Evolutionary conservation across 75 land plant genomes (phyloP), one percentile per base, ranked within the genome.

Genomic region (Larix kaempferi): DNA sequence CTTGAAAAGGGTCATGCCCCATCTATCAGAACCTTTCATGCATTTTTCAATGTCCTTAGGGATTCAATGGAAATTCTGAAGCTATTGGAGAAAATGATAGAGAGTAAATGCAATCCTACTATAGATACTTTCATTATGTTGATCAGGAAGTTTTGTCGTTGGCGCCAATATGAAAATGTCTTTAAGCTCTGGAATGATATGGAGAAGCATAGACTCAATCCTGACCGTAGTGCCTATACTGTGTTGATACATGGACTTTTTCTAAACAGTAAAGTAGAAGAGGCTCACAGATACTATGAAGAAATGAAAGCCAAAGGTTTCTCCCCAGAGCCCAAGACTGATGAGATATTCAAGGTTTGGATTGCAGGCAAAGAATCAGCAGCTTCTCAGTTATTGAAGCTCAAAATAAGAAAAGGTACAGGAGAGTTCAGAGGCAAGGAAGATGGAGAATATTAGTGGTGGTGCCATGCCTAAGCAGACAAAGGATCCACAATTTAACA

Each of bases 1-100:
- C 37, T 83, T 59, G 73, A 64, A 67, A 82, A 79, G 23, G 80
- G 84, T 39, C 66, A 84, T 27, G 49, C 74, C 5, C 90, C 92
- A 63, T 84, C 90, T 35, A 59, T 85, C 74, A 59, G 74, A 21
- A 85, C 88, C 22, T 90, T 67, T 75, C 89, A 90, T 80, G 85
- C 92, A 29, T 79, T 88, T 59, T 77, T 94, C 69, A 81, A 86
- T 17, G 77, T 78, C n/a, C 3, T 78, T 19, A 89, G 87, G 66
- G 86, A 84, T 57, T 79, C 78, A 5, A 91, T 90, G 59, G 98
- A 90, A 59, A 86, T 85, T 1, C 84, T 92, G 79, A 80, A 79
- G 67, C 81, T 95, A 5, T 84, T 95, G 81, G 79, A 86, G 61
- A 86, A 80, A 61, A 95, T 95, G 98, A 84, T 77, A 25, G 60